Evolutionary conservation across 495 filamentous ascomycete species (phyloP).

Genomic region (Penicillium desertorum): DNA sequence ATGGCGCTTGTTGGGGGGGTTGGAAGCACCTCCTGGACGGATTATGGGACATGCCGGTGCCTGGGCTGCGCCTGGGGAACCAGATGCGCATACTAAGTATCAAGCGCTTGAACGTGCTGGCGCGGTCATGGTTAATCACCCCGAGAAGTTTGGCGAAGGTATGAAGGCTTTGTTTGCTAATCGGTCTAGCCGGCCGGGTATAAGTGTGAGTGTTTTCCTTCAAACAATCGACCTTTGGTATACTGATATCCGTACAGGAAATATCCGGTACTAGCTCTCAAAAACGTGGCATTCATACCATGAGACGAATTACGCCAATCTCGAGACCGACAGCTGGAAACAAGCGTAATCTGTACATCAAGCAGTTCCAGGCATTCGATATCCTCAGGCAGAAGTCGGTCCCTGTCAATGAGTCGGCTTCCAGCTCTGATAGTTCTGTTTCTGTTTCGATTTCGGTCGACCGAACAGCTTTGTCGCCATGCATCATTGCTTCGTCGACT

Average conservation of each 20-base stretch:
- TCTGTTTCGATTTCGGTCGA: conserved; percentile 65
- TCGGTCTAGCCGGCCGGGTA: conserved; percentile 23
- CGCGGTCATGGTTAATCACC: conserved; percentile 75
- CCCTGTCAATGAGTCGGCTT: conserved; percentile 42
- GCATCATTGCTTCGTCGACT: conserved; percentile 62
- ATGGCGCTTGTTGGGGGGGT: conserved; percentile 72
- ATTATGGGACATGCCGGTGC: conserved; percentile 92
- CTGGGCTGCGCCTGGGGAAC: conserved; percentile 67
- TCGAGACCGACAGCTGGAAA: conserved; percentile 31
- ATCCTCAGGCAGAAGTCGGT: conserved; percentile 57
- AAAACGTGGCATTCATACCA: conserved; percentile 54
- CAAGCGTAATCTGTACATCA: conserved; percentile 58
- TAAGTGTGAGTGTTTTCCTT: conserved; percentile 26
- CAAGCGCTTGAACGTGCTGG: conserved; percentile 67
- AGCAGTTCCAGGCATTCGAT: conserved; percentile 55
- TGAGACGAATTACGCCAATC: conserved; percentile 32
- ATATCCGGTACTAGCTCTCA: conserved; percentile 25
- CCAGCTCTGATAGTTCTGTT: conserved; percentile 36
- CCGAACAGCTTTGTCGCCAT: conserved; percentile 61
- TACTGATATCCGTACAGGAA: conserved; percentile 26
- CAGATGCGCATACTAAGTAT: conserved; percentile 63
- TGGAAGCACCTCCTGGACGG: conserved; percentile 62
- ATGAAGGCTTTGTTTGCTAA: conserved; percentile 59
- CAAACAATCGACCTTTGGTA: neutral
- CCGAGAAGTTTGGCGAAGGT: conserved; percentile 71